A percentile compares a stretch with the other conserved stretches of the same genome.
These are phyloP conservation scores for Ordospora colligata DNA, from an alignment of 371 early-diverging fungal genomes.

Conservation along the genomic window DNA sequence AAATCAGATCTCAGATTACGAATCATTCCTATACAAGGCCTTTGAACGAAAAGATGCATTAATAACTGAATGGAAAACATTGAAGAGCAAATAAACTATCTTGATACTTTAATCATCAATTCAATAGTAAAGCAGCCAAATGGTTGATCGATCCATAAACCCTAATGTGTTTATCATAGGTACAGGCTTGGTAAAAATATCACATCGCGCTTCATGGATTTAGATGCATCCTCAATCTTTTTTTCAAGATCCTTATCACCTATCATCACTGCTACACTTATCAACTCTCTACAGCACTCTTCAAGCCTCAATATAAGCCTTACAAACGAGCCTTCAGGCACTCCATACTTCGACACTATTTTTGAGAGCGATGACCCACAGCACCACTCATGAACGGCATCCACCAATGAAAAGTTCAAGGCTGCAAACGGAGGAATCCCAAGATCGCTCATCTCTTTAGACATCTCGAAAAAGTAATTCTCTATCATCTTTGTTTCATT, in stretches of 20 bases:
- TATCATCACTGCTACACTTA: conserved; percentile 43
- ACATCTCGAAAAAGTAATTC: conserved; percentile 1
- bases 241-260: conserved; percentile 46
- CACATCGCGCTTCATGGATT: conserved; percentile 52
- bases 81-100: not conserved
- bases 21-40: conserved; percentile 43
- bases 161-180: conserved; percentile 27
- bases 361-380: conserved; percentile 39
- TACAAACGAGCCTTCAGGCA: conserved; percentile 58
- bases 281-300: conserved; percentile 58
- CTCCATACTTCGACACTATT: conserved; percentile 44
- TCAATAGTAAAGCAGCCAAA: not conserved
- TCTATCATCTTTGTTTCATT: conserved; percentile 17
- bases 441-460: conserved; percentile 24
- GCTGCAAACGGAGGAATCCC: conserved; percentile 25
- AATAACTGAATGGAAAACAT: conserved; percentile 46
- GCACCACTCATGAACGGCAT: conserved; percentile 57
- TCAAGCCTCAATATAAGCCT: conserved; percentile 55
- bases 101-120: not conserved
- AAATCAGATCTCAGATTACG: conserved; percentile 21
- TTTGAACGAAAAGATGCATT: conserved; percentile 56
- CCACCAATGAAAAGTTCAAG: conserved; percentile 44
- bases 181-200: conserved; percentile 59
- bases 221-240: conserved; percentile 43
- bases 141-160: not conserved